These are phyloP conservation scores for Jackrogersella multiformis DNA, from an alignment of 495 filamentous ascomycete species.

Conservation along the genomic window DNA sequence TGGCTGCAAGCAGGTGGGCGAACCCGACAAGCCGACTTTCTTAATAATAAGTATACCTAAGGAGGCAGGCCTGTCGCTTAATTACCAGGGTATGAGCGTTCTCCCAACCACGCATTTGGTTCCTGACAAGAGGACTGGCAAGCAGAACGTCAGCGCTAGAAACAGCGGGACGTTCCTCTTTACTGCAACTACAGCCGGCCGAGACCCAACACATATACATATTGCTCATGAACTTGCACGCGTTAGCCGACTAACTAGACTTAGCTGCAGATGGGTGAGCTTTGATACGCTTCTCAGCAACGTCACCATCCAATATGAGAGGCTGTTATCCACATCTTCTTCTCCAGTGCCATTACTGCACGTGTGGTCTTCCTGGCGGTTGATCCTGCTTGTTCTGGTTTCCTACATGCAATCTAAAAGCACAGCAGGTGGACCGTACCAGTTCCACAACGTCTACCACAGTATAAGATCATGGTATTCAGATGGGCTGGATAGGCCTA, in stretches of 20 bases:
- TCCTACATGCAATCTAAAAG: slow-evolving; percentile 35
- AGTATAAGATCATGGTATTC: slow-evolving; percentile 33
- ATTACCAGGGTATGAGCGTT: slow-evolving; percentile 30
- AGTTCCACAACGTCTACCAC: slow-evolving; percentile 41
- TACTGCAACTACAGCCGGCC: slow-evolving; percentile 37
- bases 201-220: slow-evolving; percentile 23
- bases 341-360: slow-evolving; percentile 39
- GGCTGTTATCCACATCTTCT: slow-evolving; percentile 36
- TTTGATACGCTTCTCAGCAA: slow-evolving; percentile 34
- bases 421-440: slow-evolving; percentile 33
- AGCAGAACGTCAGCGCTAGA: slow-evolving; percentile 34
- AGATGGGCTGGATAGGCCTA: slow-evolving; percentile 18
- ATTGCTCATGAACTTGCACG: slow-evolving; percentile 28
- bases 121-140: slow-evolving; percentile 31
- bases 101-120: slow-evolving; percentile 35
- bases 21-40: slow-evolving; percentile 38
- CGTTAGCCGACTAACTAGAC: slow-evolving; percentile 32
- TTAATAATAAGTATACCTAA: slow-evolving; percentile 31
- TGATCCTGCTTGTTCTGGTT: slow-evolving; percentile 41
- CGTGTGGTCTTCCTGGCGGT: slow-evolving; percentile 36
- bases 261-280: slow-evolving; percentile 31
- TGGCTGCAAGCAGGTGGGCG: slow-evolving; percentile 40
- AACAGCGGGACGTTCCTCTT: slow-evolving; percentile 30
- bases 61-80: slow-evolving; percentile 22
- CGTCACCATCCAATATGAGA: slow-evolving; percentile 37